Percentiles rank a stretch among this genome's conserved stretches.
These are phyloP conservation scores for baker's yeast (Saccharomyces cerevisiae) DNA, from an alignment of 805 yeast genomes.

Conservation along the genomic window DNA sequence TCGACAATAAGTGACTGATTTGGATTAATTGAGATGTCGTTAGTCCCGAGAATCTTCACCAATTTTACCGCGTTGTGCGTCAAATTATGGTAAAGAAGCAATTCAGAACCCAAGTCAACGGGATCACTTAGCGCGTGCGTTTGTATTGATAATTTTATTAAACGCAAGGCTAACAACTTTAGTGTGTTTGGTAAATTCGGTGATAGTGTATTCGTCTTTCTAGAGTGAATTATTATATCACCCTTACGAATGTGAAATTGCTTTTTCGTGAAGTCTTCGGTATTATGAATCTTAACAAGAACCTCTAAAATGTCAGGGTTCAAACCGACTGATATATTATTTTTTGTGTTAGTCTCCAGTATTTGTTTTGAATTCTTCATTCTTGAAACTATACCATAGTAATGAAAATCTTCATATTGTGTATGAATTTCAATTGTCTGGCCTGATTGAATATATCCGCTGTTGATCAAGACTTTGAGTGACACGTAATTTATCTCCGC, in stretches of 20 bases:
- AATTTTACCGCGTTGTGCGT: not conserved
- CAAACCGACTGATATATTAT: not conserved
- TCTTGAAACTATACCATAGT: not conserved
- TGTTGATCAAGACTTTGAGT: conserved; percentile 18
- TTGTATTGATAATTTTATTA: not conserved
- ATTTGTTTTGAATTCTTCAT: not conserved
- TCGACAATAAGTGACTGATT: not conserved
- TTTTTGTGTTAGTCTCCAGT: not conserved
- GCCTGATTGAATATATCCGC: conserved; percentile 62
- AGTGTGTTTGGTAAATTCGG: not conserved
- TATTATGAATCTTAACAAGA: not conserved
- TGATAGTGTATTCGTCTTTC: not conserved
- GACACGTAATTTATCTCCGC: not conserved
- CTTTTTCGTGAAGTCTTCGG: not conserved
- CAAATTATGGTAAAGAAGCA: not conserved
- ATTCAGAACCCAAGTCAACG: not conserved
- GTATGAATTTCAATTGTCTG: conserved; percentile 38
- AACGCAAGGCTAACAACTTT: not conserved
- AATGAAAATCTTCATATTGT: not conserved
- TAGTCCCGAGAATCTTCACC: not conserved
- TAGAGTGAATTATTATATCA: not conserved
- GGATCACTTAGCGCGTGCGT: not conserved
- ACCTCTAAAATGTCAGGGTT: not conserved
- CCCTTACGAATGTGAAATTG: not conserved
- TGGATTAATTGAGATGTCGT: not conserved